These are phyloP conservation scores for Meyerozyma smithsonii DNA, from an alignment of 1,139 yeast species.

Conservation along the genomic window DNA sequence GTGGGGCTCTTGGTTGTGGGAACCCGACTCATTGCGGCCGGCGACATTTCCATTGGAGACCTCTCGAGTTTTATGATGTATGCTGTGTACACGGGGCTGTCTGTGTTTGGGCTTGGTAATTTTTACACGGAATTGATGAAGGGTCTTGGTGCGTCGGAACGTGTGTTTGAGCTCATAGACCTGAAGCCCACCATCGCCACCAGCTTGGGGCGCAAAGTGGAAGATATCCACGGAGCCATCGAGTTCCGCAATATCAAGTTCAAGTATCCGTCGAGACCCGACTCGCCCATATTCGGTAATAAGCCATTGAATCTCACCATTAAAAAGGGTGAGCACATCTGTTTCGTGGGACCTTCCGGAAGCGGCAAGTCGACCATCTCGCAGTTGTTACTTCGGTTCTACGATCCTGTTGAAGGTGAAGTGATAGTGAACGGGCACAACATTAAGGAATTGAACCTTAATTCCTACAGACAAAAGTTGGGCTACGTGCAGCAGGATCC, in stretches of 20 bases:
- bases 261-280: conserved; percentile 83
- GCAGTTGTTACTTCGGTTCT: conserved; percentile 72
- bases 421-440: conserved; percentile 68
- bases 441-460: conserved; percentile 63
- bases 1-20: conserved; percentile 77
- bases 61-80: conserved; percentile 90
- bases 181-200: conserved; percentile 66
- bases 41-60: conserved; percentile 79
- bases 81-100: conserved; percentile 86
- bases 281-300: conserved; percentile 60
- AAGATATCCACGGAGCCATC: conserved; percentile 36
- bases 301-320: conserved; percentile 52
- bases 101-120: conserved; percentile 84
- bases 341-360: conserved; percentile 96
- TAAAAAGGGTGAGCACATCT: conserved; percentile 80
- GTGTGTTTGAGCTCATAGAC: conserved; percentile 84
- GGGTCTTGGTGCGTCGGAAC: conserved; percentile 94
- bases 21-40: conserved; percentile 67
- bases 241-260: conserved; percentile 64
- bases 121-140: conserved; percentile 94
- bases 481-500: conserved; percentile 97
- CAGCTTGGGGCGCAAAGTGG: conserved; percentile 49
- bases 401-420: conserved; percentile 67
- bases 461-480: conserved; percentile 63
- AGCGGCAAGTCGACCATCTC: conserved; percentile 92